Evolutionary conservation across 805 yeast genomes (phyloP).

Genomic region (Saturnispora bothae): DNA sequence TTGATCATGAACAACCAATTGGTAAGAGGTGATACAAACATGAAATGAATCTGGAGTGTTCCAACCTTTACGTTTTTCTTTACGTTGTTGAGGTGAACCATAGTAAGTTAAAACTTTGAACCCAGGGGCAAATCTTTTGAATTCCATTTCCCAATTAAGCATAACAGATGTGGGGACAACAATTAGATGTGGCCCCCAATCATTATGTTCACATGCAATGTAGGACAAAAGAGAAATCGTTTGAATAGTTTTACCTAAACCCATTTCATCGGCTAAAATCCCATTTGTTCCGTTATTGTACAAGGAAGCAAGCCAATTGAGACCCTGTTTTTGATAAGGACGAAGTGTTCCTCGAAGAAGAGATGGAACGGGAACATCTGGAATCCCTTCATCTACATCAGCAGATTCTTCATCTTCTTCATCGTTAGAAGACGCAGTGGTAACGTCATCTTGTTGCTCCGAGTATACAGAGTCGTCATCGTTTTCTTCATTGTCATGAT

Average conservation of each 20-base stretch:
- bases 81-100: conserved; percentile 95
- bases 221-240: conserved; percentile 81
- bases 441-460: conserved; percentile 16
- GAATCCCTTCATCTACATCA: conserved; percentile 26
- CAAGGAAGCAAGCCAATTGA: conserved; percentile 92
- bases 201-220: conserved; percentile 84
- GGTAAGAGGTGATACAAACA: conserved; percentile 94
- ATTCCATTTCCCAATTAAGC: conserved; percentile 99
- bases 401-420: conserved; percentile 3
- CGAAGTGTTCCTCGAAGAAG: conserved; percentile 74
- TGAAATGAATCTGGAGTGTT: conserved; percentile 92
- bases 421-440: conserved; percentile 28
- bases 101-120: conserved; percentile 90
- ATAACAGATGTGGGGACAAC: conserved; percentile 96
- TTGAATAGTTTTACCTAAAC: conserved; percentile 93
- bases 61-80: conserved; percentile 95
- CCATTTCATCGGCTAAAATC: conserved; percentile 98
- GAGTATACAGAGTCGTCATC: conserved; percentile 30
- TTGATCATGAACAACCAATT: conserved; percentile 94
- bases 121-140: conserved; percentile 96
- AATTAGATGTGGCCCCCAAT: conserved; percentile 97
- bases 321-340: conserved; percentile 89
- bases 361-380: conserved; percentile 72
- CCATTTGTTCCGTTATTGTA: conserved; percentile 92
- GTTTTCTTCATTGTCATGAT: conserved; percentile 25